Conservation (phyloP, 2,329 filamentous ascomycete genomes). For the Metarhizium robertsii region DNA sequence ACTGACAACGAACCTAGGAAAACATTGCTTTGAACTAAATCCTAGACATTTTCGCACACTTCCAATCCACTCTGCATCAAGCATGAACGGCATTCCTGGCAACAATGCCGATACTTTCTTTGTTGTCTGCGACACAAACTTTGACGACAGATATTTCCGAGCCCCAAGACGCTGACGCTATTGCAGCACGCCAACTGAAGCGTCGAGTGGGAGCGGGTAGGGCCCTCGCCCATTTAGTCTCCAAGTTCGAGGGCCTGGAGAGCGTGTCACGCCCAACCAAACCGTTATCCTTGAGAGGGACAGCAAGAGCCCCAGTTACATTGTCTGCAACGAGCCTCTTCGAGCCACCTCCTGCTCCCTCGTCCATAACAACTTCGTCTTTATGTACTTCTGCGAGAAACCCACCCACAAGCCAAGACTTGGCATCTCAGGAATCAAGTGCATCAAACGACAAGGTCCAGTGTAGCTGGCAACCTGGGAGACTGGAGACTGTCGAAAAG, state of each 20-base stretch:
- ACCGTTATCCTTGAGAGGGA: neutral
- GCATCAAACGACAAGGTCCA: neutral
- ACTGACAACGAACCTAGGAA: neutral
- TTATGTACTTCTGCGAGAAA: neutral
- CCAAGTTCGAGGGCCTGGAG: constrained; percentile 26
- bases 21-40: neutral
- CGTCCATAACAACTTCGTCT: neutral
- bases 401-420: neutral
- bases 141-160: neutral
- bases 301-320: neutral
- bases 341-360: neutral
- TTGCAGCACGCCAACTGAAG: neutral
- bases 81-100: neutral
- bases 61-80: neutral
- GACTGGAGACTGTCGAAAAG: neutral
- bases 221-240: constrained; percentile 22
- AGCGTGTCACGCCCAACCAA: constrained; percentile 6
- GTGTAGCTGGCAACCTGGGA: neutral
- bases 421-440: neutral
- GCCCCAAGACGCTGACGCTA: neutral
- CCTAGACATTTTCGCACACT: neutral
- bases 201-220: neutral
- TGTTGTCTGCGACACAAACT: constrained; percentile 1
- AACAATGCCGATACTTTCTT: constrained; percentile 4
- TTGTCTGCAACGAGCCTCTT: constrained; percentile 1